A percentile compares a stretch with the other conserved stretches of the same genome.
phyloP scores from a whole-genome alignment of 1,284 basidiomycete species.

The Tausonia pullulans region DNA sequence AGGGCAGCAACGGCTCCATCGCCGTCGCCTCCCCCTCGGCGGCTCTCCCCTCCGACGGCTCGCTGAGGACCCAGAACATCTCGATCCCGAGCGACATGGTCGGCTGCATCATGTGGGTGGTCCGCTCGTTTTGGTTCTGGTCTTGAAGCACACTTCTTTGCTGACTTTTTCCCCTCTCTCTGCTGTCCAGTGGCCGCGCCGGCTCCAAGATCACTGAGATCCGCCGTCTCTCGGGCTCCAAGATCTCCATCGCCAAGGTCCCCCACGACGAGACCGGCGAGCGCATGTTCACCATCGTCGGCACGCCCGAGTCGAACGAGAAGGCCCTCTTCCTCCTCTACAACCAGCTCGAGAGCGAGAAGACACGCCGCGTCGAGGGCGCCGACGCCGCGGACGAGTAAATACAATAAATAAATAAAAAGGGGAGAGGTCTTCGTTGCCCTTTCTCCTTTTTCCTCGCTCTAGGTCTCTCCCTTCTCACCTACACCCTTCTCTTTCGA shows the following conservation, averaged over 20 bases:
- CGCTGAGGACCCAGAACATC: conserved; percentile 95
- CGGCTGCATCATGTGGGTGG: conserved; percentile 69
- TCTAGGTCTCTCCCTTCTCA: too few species aligned
- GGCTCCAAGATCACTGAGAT: conserved; percentile 99
- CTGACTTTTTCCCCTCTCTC: neutral
- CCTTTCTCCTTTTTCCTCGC: too few species aligned
- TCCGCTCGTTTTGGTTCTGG: neutral
- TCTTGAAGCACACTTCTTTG: neutral
- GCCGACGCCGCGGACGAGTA: conserved; percentile 8
- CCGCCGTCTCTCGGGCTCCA: conserved; percentile 86
- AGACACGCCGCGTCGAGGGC: conserved; percentile 66
- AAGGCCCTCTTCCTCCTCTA: conserved; percentile 94
- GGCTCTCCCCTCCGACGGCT: conserved; percentile 41
- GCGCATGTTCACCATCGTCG: conserved; percentile 98
- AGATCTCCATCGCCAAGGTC: conserved; percentile 96
- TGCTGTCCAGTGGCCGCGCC: conserved; percentile 57
- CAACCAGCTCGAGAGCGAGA: conserved; percentile 92
- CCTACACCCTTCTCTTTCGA: too few species aligned
- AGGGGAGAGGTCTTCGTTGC: too few species aligned
- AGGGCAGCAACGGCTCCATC: neutral
- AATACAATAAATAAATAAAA: neutral
- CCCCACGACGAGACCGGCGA: conserved; percentile 98
- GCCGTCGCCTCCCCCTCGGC: conserved; percentile 44
- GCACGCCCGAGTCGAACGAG: conserved; percentile 90
- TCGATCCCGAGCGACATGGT: conserved; percentile 99